Percentiles rank a stretch among this genome's conserved stretches.
phyloP scores from a whole-genome alignment of 805 yeast genomes.

The Aciculoconidium aculeatum region DNA sequence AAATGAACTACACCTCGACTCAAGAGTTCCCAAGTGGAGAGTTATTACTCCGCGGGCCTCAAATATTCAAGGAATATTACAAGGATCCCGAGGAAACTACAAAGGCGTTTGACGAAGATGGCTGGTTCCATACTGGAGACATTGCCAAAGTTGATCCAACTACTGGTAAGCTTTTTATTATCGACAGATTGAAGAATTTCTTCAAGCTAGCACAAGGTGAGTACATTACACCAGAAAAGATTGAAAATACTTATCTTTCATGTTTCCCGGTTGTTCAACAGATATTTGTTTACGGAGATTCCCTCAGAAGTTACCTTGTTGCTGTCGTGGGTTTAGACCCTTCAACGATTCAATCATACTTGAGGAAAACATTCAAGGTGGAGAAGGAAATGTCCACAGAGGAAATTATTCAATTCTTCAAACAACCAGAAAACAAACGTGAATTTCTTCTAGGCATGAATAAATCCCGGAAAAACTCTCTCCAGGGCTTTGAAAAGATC shows the following conservation, averaged over 20 bases:
- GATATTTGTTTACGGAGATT: conserved; percentile 59
- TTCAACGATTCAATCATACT: conserved; percentile 12
- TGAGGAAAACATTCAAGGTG: conserved; percentile 8
- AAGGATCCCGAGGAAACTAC: conserved; percentile 51
- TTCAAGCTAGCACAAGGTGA: conserved; percentile 53
- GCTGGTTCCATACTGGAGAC: conserved; percentile 62
- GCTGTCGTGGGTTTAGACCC: conserved; percentile 60
- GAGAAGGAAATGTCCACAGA: conserved; percentile 8
- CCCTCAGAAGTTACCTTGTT: conserved; percentile 49
- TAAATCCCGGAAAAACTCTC: conserved; percentile 11
- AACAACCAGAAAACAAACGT: conserved; percentile 13
- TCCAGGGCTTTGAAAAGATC: conserved; percentile 30
- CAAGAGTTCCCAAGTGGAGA: conserved; percentile 49
- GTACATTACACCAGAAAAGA: conserved; percentile 71
- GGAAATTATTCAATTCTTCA: conserved; percentile 11
- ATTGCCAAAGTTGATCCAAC: conserved; percentile 45
- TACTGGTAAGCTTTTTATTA: conserved; percentile 51
- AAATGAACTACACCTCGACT: conserved; percentile 43
- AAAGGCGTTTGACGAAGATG: conserved; percentile 47
- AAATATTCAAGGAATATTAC: conserved; percentile 50
- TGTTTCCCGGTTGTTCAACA: conserved; percentile 46
- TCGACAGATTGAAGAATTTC: conserved; percentile 76
- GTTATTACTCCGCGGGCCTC: conserved; percentile 59
- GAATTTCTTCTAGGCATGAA: conserved; percentile 20
- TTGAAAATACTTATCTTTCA: conserved; percentile 58